Evolutionary conservation across 768 basidiomycete genomes (phyloP).

Genomic region (Termitomyces sp.): DNA sequence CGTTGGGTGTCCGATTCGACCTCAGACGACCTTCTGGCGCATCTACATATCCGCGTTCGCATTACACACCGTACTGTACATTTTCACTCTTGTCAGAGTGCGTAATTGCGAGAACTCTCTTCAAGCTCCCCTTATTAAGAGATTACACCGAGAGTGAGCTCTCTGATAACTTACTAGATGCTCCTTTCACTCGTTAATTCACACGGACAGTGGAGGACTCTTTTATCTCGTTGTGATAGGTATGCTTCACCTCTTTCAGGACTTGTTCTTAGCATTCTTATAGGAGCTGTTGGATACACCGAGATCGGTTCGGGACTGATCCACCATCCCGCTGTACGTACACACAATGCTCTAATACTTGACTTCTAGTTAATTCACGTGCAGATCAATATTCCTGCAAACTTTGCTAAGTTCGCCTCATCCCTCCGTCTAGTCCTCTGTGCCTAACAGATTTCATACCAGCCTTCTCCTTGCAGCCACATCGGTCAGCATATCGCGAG

Average conservation of each 20-base stretch:
- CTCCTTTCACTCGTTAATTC: background rate
- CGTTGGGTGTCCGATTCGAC: conserved; percentile 13
- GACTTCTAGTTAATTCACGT: background rate
- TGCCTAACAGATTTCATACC: background rate
- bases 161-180: too few relatives aligned
- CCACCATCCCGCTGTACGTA: conserved; percentile 9
- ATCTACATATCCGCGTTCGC: conserved; percentile 15
- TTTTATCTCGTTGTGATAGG: conserved; percentile 16
- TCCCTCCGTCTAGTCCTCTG: background rate
- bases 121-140: conserved; percentile 10
- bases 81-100: conserved; percentile 13
- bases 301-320: conserved; percentile 15
- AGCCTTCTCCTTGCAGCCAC: conserved; percentile 13
- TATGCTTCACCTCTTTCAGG: background rate
- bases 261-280: background rate
- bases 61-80: conserved; percentile 12
- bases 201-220: conserved; percentile 6
- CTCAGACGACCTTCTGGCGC: conserved; percentile 12
- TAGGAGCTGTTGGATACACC: conserved; percentile 12
- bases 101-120: conserved; percentile 11
- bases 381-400: conserved; percentile 14
- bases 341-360: background rate
- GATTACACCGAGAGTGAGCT: conserved; percentile 14
- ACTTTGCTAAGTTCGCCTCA: conserved; percentile 10
- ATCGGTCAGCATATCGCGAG: conserved; percentile 16